Percentiles rank a stretch among this genome's conserved stretches.
Conservation (phyloP, 345 rosid genomes). For the Abelmoschus esculentus region DNA sequence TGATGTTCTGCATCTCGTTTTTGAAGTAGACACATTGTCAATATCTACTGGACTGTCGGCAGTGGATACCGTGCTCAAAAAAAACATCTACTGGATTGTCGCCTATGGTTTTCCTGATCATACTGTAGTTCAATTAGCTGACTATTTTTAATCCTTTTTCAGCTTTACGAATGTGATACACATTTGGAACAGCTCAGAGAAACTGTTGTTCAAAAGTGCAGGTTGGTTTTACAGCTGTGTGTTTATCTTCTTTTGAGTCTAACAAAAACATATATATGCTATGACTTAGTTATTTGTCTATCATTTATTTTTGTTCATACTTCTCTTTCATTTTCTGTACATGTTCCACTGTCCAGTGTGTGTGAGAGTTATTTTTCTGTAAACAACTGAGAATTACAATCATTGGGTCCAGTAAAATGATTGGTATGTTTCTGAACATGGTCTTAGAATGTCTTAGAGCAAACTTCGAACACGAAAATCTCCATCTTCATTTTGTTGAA, state of each 20-base stretch:
- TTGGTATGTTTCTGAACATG: too few relatives aligned
- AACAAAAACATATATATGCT: background rate
- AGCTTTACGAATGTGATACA: conserved; percentile 58
- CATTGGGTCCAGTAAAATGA: too few relatives aligned
- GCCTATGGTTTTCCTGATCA: background rate
- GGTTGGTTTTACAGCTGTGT: conserved; percentile 28
- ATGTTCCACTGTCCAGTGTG: background rate
- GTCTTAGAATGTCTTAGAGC: too few relatives aligned
- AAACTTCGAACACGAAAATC: too few relatives aligned
- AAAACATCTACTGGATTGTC: too few relatives aligned
- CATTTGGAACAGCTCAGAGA: conserved; percentile 66
- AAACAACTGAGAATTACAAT: too few relatives aligned
- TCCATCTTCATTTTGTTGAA: too few relatives aligned
- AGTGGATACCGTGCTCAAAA: too few relatives aligned
- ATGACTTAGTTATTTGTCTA: background rate
- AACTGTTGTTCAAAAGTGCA: conserved; percentile 65
- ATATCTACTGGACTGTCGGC: conserved; percentile 1
- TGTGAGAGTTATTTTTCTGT: too few relatives aligned
- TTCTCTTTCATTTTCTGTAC: background rate
- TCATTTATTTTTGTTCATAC: background rate
- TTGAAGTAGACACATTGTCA: background rate
- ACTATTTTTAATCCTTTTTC: conserved; percentile 13
- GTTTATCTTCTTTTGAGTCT: background rate
- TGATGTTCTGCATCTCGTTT: background rate
- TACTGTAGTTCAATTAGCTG: conserved; percentile 1